These are phyloP conservation scores for Botrytis pseudocinerea DNA, from an alignment of 2,329 filamentous ascomycete species.

Conservation along the genomic window DNA sequence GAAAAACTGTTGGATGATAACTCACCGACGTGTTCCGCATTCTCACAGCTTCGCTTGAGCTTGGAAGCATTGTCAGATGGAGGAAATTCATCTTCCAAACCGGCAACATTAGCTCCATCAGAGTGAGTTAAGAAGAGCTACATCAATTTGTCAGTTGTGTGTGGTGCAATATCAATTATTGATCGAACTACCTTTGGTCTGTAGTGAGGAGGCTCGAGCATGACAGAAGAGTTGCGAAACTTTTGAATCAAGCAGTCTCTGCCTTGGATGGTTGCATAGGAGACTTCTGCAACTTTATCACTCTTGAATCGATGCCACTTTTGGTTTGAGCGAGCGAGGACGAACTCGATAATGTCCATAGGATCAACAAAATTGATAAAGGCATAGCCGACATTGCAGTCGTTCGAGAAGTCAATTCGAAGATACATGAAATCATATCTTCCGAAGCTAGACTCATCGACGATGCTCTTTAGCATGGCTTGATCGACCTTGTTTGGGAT, in stretches of 20 bases:
- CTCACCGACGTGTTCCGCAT: conserved; percentile 79
- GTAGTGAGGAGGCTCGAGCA: conserved; percentile 80
- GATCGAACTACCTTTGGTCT: conserved; percentile 69
- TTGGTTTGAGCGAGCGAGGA: conserved; percentile 67
- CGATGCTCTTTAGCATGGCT: conserved; percentile 71
- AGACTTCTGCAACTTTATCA: conserved; percentile 84
- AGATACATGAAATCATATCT: conserved; percentile 95
- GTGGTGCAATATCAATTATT: conserved; percentile 40
- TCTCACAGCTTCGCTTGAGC: conserved; percentile 83
- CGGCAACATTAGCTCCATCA: conserved; percentile 60
- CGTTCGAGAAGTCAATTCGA: conserved; percentile 82
- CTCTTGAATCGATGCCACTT: conserved; percentile 79
- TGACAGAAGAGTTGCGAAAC: conserved; percentile 94
- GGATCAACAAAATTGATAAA: conserved; percentile 94
- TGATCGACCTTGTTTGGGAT: conserved; percentile 89
- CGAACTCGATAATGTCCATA: conserved; percentile 75
- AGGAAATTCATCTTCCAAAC: conserved; percentile 75
- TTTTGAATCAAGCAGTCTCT: conserved; percentile 89
- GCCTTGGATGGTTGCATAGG: conserved; percentile 96
- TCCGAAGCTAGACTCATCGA: conserved; percentile 77
- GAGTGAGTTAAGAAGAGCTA: conserved; percentile 57
- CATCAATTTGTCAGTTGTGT: conserved; percentile 41
- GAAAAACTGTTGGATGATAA: conserved; percentile 31
- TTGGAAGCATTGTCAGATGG: conserved; percentile 81
- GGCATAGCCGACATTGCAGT: conserved; percentile 92